These are phyloP conservation scores for Corchorus olitorius DNA, from an alignment of 345 rosid genomes.

Conservation along the genomic window DNA sequence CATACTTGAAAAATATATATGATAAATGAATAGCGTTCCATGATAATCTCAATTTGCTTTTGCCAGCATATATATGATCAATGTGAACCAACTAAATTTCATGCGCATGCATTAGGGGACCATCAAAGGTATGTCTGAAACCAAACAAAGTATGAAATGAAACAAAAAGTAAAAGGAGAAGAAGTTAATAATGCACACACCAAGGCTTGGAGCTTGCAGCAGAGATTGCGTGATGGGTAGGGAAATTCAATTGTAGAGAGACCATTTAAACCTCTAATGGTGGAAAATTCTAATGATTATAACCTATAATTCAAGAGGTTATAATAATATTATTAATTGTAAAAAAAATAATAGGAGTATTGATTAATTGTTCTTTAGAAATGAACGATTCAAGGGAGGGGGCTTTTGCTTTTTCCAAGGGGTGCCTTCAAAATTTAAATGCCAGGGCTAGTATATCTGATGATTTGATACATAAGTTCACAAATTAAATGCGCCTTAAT, in stretches of 20 bases:
- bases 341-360: too few species aligned
- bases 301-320: not conserved
- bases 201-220: not conserved
- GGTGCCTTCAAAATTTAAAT: too few species aligned
- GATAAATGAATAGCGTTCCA: too few species aligned
- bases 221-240: conserved; percentile 2
- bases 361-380: not conserved
- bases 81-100: conserved; percentile 2
- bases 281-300: not conserved
- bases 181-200: not conserved
- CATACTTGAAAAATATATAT: too few species aligned
- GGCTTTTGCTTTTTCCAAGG: not conserved
- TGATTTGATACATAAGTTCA: too few species aligned
- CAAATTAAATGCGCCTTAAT: too few species aligned
- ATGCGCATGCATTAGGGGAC: not conserved
- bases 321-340: too few species aligned
- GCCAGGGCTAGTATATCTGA: too few species aligned
- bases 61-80: too few species aligned
- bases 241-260: not conserved
- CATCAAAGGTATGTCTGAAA: not conserved
- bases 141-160: not conserved
- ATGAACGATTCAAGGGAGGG: not conserved
- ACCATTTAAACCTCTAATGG: not conserved
- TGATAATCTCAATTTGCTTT: too few species aligned
- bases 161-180: not conserved